Evolutionary conservation across 768 basidiomycete species (phyloP), one percentile per base, ranked within the genome.

Genomic region (Tephrocybe sp.): DNA sequence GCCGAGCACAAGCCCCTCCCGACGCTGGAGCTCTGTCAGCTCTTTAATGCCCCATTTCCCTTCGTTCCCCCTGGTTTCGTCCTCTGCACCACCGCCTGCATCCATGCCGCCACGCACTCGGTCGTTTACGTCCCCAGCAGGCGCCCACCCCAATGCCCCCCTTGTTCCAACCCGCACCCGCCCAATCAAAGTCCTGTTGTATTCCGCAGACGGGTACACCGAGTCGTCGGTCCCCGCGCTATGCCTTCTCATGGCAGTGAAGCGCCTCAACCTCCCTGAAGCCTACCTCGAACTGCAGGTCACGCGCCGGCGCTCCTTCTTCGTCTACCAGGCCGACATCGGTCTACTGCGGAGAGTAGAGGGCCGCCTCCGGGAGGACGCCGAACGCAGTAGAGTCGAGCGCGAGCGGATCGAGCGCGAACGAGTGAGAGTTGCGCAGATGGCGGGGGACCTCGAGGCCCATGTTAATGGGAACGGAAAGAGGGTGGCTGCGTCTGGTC

Each of bases 261-360:
- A 80, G 50, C 71, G 73, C 17, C 69, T 88, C 30, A 69, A 75
- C 43, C 78, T 97, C 7, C 91, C 94, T 8, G 92, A 95, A 65
- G 96, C 94, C 6, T 98, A 96, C 71, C 74, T 98, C 26, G 86
- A 93, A 65, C 79, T 98, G 56, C 96, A 98, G 70, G 84, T 88
- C 36, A 78, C 74, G 50, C 87, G 87, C 65, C 74, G 79, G 46
- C 71, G 96, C 45, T 88, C 85, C 55, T 98, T 98, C 73, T 98
- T 96, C 59, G 91, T 98, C 46, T 97, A 97, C 68, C 83, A 84
- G 50, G 73, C 73, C 43, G 96, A 98, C 68, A 67, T 95, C 49
- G 80, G 80, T 3, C 64, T 94, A 24, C 70, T 97, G 59, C 75
- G 81, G 56, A 75, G 81, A 37, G 79, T 94, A 39, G 94, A 96